Percentiles rank a stretch among this genome's conserved stretches.
Evolutionary conservation across 257 asterid species (phyloP).

Genomic region (Linaria vulgaris): DNA sequence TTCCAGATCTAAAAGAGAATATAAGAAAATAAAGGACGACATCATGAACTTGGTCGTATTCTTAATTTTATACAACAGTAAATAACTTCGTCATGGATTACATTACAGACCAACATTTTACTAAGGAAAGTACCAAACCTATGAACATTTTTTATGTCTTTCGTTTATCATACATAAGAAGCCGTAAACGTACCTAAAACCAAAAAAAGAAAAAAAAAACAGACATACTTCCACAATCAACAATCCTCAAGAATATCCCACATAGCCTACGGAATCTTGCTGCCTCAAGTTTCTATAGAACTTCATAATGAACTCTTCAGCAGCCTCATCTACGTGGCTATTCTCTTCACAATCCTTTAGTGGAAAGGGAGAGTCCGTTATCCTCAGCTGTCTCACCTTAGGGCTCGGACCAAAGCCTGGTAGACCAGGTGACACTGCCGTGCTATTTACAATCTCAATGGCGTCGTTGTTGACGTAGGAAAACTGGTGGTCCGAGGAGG

Average conservation of each 20-base stretch:
- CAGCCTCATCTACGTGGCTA: constrained; percentile 40
- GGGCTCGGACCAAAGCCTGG: constrained; percentile 81
- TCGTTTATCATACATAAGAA: neutral
- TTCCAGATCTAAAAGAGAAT: no score
- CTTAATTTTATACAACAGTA: no score
- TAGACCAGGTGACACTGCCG: constrained; percentile 59
- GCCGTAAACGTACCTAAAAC: neutral
- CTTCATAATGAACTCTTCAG: constrained; percentile 38
- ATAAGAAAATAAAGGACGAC: no score
- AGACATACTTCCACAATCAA: neutral
- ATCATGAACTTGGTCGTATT: no score
- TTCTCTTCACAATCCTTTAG: constrained; percentile 39
- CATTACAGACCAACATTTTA: no score
- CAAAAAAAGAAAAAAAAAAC: neutral
- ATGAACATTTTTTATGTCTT: neutral
- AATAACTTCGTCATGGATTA: no score
- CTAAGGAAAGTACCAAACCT: no score
- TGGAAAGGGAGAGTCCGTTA: constrained; percentile 74
- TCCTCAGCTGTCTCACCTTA: constrained; percentile 74
- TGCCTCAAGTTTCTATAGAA: constrained; percentile 40
- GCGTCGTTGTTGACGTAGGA: no score
- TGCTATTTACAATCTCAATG: constrained; percentile 43
- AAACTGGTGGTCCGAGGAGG: neutral
- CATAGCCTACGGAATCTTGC: constrained; percentile 31
- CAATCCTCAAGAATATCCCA: constrained; percentile 13